These are phyloP conservation scores for Leishmania amazonensis DNA, from an alignment of 208 protist genomes.

Conservation along the genomic window DNA sequence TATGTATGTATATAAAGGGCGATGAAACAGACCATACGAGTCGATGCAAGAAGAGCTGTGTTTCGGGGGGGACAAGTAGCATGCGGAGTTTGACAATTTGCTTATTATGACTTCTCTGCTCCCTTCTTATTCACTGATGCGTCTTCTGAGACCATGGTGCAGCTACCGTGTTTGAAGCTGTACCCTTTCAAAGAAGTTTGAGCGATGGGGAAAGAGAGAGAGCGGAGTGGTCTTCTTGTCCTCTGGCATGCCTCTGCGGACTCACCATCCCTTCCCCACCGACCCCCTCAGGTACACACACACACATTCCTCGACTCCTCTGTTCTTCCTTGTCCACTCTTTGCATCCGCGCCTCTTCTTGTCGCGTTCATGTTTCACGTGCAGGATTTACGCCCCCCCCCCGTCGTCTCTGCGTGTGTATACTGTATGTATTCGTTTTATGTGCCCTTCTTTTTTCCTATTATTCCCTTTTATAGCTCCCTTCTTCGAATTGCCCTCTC, in stretches of 20 bases:
- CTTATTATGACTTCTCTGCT: neutral
- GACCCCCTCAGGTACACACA: neutral
- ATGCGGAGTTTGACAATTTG: neutral
- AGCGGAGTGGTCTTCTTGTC: neutral
- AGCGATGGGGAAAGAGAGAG: neutral
- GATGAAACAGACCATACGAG: neutral
- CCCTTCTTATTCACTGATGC: neutral
- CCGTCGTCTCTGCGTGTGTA: neutral
- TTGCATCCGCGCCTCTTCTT: neutral
- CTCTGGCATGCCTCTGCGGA: neutral
- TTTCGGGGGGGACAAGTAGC: neutral
- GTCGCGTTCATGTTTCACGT: neutral
- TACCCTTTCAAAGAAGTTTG: neutral
- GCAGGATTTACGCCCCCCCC: neutral
- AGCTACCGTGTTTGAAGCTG: neutral
- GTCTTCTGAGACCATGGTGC: neutral
- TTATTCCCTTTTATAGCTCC: neutral
- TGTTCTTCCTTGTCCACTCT: neutral
- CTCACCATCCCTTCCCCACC: neutral
- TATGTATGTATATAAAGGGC: neutral
- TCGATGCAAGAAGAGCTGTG: neutral
- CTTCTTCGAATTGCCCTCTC: neutral
- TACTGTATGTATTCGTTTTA: neutral
- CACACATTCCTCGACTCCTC: neutral
- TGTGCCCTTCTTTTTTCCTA: neutral